Evolutionary conservation across 768 basidiomycete genomes (phyloP), one percentile per base, ranked within the genome.

Genomic region (Leucosporidium yakuticum): DNA sequence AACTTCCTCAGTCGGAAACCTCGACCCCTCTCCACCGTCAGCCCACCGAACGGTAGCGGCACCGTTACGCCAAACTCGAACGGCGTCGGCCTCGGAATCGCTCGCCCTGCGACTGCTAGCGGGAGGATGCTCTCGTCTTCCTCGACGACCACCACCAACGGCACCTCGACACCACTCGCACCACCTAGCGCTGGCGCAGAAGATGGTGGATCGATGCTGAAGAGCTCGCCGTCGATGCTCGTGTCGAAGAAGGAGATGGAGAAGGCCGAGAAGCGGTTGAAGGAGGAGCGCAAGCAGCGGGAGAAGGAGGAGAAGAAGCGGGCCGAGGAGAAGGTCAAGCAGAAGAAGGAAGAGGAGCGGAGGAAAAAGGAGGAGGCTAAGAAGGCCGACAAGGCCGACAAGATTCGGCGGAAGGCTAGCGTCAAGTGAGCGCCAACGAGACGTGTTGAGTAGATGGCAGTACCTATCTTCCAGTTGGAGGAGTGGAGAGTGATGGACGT

Each of bases 251-350:
- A 72, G 67, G 71, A 72, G 27, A 54, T 51, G 23, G 71, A 72
- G 55, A 44, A 15, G 39, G 39, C 39, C 39, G 39, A 44, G 39
- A 60, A 62, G 64, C 58, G 59, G 4, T 17, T 54, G 31, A 72
- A 72, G 55, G 71, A 72, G 64, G 67, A 68, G 62, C 63, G 61
- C 49, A 72, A 71, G 67, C 61, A 61, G 44, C 31, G 70, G 34
- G 70, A 71, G 29, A 62, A 58, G 29, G 71, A 63, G 50, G 64
- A 50, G 8, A 67, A 72, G 55, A 29, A 25, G 49, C 56, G 53
- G n/a, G 67, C 51, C 32, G 69, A 72, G 62, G 59, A 60, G 59
- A 25, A 44, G 44, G 25, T 8, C 6, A 60, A 47, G 44, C 44
- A 34, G n/a, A 44, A 66, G 59, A 72, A 72, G 65, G 67, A 69